A percentile compares a stretch with the other conserved stretches of the same genome.
Conservation (phyloP, 345 rosid genomes). For the Garcia nutans region DNA sequence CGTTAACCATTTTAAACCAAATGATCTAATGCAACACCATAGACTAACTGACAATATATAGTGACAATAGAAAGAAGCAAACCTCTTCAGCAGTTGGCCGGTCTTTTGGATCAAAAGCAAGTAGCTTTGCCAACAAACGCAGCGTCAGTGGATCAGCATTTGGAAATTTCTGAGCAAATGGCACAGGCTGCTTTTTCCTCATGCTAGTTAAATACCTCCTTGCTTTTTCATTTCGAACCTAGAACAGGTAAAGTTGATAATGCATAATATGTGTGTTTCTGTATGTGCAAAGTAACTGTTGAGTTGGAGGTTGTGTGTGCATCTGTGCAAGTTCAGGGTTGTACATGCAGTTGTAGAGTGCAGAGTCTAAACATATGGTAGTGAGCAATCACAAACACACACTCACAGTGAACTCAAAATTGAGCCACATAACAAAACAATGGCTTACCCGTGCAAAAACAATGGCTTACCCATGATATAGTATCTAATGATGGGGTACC, state of each 20-base stretch:
- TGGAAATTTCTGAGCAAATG: constrained; percentile 73
- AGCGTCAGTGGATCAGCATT: constrained; percentile 82
- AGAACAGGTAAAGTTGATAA: constrained; percentile 7
- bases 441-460: constrained; percentile 46
- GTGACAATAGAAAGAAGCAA: not conserved
- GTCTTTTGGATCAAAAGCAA: constrained; percentile 91
- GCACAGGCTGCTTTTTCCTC: constrained; percentile 83
- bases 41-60: not conserved
- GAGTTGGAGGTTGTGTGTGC: not conserved
- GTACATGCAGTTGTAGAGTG: no score
- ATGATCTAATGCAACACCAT: not conserved
- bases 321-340: no score
- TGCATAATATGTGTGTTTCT: not conserved
- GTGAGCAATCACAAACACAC: no score
- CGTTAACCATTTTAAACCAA: not conserved
- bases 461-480: constrained; percentile 60
- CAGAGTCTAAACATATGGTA: no score
- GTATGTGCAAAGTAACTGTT: not conserved
- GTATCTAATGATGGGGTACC: constrained; percentile 94
- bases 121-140: constrained; percentile 66
- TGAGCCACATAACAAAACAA: not conserved
- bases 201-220: constrained; percentile 89
- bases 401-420: not conserved
- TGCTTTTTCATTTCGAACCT: constrained; percentile 96
- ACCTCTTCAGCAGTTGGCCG: constrained; percentile 95